Percentiles rank a stretch among this genome's conserved stretches.
These are phyloP conservation scores for Pseudocohnilembus persalinus DNA, from an alignment of 169 alveolate genomes.

Conservation along the genomic window DNA sequence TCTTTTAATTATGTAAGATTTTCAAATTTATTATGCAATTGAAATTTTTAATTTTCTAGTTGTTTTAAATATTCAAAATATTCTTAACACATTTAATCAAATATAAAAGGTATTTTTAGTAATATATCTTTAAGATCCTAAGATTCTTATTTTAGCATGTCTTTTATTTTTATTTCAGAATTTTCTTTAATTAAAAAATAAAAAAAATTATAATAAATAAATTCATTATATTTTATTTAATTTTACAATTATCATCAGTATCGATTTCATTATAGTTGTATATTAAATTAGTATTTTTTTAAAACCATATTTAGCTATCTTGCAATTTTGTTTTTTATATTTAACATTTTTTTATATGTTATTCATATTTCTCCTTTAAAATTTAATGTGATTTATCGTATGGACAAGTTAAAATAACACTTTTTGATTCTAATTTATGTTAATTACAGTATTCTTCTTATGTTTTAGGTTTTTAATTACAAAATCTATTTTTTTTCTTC, in stretches of 20 bases:
- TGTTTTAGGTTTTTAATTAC: neutral
- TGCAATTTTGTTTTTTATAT: neutral
- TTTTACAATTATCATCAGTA: neutral
- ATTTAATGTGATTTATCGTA: neutral
- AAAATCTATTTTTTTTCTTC: constrained; percentile 15
- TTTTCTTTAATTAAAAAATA: neutral
- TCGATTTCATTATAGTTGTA: neutral
- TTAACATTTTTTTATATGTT: neutral
- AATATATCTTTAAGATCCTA: too few species aligned
- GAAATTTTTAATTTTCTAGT: too few species aligned
- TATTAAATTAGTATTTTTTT: neutral
- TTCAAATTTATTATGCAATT: neutral
- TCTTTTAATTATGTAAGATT: neutral
- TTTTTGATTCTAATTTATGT: constrained; percentile 11
- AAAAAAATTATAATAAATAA: too few species aligned
- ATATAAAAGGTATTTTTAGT: constrained; percentile 4
- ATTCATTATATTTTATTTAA: too few species aligned
- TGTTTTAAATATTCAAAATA: constrained; percentile 18
- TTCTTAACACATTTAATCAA: neutral
- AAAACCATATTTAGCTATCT: neutral
- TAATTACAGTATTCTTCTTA: neutral
- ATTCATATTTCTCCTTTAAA: neutral
- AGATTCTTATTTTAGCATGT: neutral
- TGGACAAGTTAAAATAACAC: neutral
- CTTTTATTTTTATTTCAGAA: neutral